phyloP scores from a whole-genome alignment of 2,329 filamentous ascomycete genomes.

The Sclerotinia trifoliorum region DNA sequence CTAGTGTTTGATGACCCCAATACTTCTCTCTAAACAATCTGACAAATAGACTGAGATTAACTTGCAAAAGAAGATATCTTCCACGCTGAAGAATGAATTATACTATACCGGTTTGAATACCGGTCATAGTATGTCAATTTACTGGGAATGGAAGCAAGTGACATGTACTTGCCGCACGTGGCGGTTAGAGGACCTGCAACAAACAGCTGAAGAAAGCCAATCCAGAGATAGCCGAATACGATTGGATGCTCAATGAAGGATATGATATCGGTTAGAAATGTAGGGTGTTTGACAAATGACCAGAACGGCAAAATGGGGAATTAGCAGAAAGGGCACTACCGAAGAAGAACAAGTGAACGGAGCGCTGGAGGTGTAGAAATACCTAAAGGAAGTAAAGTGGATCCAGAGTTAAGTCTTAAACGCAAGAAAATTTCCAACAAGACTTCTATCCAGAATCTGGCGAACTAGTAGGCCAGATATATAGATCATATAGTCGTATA shows the following conservation, averaged over 20 bases:
- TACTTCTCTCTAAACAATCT: not conserved
- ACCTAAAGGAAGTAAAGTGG: not conserved
- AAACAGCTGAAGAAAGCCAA: not conserved
- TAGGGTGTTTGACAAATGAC: too few species aligned
- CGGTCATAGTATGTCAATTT: too few species aligned
- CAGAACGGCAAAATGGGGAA: not conserved
- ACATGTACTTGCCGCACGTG: not conserved
- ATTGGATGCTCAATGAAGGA: not conserved
- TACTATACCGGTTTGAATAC: not conserved
- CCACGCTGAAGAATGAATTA: not conserved
- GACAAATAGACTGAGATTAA: not conserved
- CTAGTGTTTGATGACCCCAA: not conserved
- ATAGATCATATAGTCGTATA: not conserved
- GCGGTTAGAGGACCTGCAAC: not conserved
- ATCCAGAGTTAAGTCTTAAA: not conserved
- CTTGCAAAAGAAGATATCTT: not conserved
- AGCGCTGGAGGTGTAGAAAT: not conserved
- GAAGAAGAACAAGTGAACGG: not conserved
- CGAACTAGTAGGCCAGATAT: not conserved
- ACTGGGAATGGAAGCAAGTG: too few species aligned
- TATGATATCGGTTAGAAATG: not conserved
- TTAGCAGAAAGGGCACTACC: not conserved
- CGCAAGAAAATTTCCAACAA: too few species aligned
- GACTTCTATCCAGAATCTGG: not conserved
- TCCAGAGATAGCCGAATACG: not conserved